These are phyloP conservation scores for Didymella segeticola DNA, from an alignment of 2,329 filamentous ascomycete genomes.

Conservation along the genomic window DNA sequence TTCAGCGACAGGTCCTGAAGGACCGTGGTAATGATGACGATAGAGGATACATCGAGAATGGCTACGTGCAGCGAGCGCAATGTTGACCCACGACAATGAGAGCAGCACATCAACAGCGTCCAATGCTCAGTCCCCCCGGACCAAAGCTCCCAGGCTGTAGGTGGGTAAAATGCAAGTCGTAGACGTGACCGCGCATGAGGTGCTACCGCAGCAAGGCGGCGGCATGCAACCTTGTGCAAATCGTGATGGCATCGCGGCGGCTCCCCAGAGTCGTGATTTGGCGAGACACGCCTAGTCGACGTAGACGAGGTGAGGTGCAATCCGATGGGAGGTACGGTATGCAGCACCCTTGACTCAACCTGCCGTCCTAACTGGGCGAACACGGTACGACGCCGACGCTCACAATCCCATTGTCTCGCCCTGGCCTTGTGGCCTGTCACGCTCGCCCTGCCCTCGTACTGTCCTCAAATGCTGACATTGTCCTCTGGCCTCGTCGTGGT, in stretches of 20 bases:
- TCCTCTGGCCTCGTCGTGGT: constrained; percentile 1
- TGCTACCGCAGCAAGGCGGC: constrained; percentile 6
- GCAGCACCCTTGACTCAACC: constrained; percentile 16
- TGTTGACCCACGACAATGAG: constrained; percentile 3
- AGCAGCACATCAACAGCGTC: background rate
- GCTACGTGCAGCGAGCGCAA: constrained; percentile 8
- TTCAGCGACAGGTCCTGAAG: constrained; percentile 1
- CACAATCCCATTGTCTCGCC: constrained; percentile 18
- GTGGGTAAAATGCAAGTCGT: constrained; percentile 7
- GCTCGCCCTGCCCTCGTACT: constrained; percentile 3
- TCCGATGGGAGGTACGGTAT: constrained; percentile 16
- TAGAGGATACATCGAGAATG: background rate
- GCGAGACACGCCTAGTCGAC: constrained; percentile 18
- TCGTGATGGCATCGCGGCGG: constrained; percentile 2
- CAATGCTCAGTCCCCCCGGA: background rate
- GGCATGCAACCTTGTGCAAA: constrained; percentile 8
- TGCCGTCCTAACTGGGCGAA: constrained; percentile 9
- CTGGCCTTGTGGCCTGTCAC: background rate
- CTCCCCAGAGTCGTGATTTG: constrained; percentile 11
- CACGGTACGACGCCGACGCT: background rate
- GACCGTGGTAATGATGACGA: constrained; percentile 5
- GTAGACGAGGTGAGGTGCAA: constrained; percentile 13
- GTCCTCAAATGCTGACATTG: constrained; percentile 5
- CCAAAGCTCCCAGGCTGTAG: background rate
- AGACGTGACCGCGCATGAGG: constrained; percentile 8